phyloP scores from a whole-genome alignment of 805 yeast species.

The Hanseniaspora pseudoguilliermondii region DNA sequence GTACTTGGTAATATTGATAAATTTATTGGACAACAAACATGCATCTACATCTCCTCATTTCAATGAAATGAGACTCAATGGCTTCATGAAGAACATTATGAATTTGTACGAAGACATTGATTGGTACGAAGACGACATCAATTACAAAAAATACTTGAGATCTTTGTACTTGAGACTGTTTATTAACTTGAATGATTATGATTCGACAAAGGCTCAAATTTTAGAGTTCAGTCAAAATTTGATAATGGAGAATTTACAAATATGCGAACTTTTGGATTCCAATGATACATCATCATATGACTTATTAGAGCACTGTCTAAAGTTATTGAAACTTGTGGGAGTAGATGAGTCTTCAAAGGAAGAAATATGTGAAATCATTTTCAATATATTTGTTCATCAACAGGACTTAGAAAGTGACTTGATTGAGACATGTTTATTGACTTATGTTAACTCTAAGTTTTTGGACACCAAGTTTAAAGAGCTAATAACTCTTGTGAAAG shows the following conservation, averaged over 20 bases:
- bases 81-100: background rate
- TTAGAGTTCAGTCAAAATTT: slow-evolving; percentile 5
- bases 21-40: background rate
- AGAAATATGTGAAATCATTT: background rate
- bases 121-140: slow-evolving; percentile 8
- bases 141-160: slow-evolving; percentile 1
- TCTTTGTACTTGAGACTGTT: background rate
- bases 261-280: background rate
- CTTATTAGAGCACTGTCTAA: background rate
- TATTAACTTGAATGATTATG: background rate
- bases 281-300: background rate
- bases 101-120: slow-evolving; percentile 8
- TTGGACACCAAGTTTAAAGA: background rate
- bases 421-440: background rate
- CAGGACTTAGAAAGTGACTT: background rate
- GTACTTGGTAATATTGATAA: background rate
- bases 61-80: slow-evolving; percentile 7
- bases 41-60: background rate
- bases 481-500: background rate
- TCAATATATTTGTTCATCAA: background rate
- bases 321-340: background rate
- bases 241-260: slow-evolving; percentile 4
- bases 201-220: background rate
- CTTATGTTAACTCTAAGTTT: background rate
- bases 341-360: background rate